Evolutionary conservation across 75 land plant species (phyloP).

Genomic region (Pinus tabuliformis): DNA sequence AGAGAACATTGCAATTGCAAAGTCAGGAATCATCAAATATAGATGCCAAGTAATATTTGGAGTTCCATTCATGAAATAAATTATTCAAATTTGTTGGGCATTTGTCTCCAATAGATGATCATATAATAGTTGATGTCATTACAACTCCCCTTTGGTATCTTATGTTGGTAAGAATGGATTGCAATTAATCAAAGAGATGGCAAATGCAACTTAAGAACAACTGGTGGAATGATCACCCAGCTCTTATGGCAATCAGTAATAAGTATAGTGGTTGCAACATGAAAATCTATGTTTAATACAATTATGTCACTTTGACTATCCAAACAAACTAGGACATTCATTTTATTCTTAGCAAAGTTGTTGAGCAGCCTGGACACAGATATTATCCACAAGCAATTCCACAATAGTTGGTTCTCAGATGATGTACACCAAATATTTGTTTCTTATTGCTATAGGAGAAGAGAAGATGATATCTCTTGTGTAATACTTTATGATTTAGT

Average conservation of each 20-base stretch:
- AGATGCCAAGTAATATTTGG: too few relatives aligned
- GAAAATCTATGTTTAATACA: conserved; percentile 74
- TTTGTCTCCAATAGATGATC: too few relatives aligned
- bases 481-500: too few relatives aligned
- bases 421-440: too few relatives aligned
- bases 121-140: conserved; percentile 26
- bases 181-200: conserved; percentile 77
- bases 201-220: conserved; percentile 37
- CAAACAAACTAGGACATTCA: conserved; percentile 94
- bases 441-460: too few relatives aligned
- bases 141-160: conserved; percentile 82
- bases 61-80: too few relatives aligned
- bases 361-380: conserved; percentile 94
- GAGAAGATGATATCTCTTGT: too few relatives aligned
- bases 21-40: too few relatives aligned
- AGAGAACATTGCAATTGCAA: too few relatives aligned
- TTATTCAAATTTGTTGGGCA: too few relatives aligned
- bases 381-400: conserved; percentile 71
- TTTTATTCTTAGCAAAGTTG: conserved; percentile 47
- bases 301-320: conserved; percentile 87
- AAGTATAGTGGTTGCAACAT: conserved; percentile 75
- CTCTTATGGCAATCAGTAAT: conserved; percentile 93
- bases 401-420: background rate
- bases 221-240: conserved; percentile 72
- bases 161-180: conserved; percentile 90